Base-by-base conservation (phyloP, 257 asterid species). In the Rauvolfia tetraphylla region DNA sequence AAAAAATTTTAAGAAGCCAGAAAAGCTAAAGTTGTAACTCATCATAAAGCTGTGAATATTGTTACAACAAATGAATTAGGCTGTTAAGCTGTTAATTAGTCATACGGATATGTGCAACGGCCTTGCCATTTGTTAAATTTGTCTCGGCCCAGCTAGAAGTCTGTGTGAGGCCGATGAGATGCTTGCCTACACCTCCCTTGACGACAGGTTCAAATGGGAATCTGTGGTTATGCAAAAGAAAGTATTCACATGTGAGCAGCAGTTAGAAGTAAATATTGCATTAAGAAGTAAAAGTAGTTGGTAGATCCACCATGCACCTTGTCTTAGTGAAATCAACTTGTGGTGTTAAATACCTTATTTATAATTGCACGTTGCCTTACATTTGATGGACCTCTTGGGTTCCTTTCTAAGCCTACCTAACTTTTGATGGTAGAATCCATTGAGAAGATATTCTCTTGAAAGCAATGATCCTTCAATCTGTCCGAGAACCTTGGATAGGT, bases 381-480 rank as follows among this genome's bases (percentile, higher is more conserved):
- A 7, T 66, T 66, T 66, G 7, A 20, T 65, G 13, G 71, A 66
- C 14, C 5, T 66, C 18, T 66, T 66, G 13, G 39, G 14, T 6
- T 36, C 71, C 72, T 38, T 20, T 38, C 72, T 67, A 67, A 67
- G 3, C 38, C 42, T 61, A 31, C 68, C 41, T 38, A 17, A 38
- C 33, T 44, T 72, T 29, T 82, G 48, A 67, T 81, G 87, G 86
- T 91, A 95, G 99, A 85, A 69, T 85, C 87, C 88, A 33, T 68
- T 77, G 85, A 80, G 88, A 82, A 83, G 87, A 81, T 82, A 74
- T 81, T 81, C 86, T 80, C 73, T 80, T 20, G 87, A 84, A 81
- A 76, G 46, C 66, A 82, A 86, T 77, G 90, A 79, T 71, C 63
- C 71, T 62, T 70, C 73, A 59, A 73, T 83, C 58, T 84, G 61